phyloP scores from a whole-genome alignment of 257 asterid species.

The Solanum corneliomulleri region DNA sequence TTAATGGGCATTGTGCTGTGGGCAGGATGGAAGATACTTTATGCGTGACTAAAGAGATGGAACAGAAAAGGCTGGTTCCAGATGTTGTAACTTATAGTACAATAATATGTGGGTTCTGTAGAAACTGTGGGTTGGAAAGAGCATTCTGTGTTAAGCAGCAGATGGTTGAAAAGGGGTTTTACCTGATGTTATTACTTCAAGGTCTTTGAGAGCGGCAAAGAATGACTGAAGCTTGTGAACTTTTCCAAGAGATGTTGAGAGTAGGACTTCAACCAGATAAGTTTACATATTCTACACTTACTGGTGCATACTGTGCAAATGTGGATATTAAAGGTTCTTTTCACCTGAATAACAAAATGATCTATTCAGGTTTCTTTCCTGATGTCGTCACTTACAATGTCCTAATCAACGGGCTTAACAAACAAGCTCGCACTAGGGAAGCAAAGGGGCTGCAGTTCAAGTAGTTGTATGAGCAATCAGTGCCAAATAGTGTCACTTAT shows the following conservation, averaged over 20 bases:
- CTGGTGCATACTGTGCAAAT: conserved; percentile 58
- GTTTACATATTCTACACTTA: conserved; percentile 67
- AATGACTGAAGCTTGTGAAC: conserved; percentile 46
- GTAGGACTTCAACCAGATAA: conserved; percentile 58
- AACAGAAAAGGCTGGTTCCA: conserved; percentile 33
- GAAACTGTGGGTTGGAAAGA: conserved; percentile 40
- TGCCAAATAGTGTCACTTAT: conserved; percentile 45
- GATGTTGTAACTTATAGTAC: conserved; percentile 84
- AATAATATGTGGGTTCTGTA: conserved; percentile 49
- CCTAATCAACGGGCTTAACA: conserved; percentile 60
- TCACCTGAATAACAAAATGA: conserved; percentile 61
- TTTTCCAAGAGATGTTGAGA: conserved; percentile 60
- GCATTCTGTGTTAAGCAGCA: conserved; percentile 57
- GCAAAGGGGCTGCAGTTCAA: conserved; percentile 61
- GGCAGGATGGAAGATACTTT: conserved; percentile 53
- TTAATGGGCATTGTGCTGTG: conserved; percentile 59
- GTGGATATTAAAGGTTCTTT: conserved; percentile 53
- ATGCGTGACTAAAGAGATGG: conserved; percentile 39
- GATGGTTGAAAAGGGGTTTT: conserved; percentile 55
- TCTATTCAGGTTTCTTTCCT: conserved; percentile 51
- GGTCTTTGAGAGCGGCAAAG: conserved; percentile 62
- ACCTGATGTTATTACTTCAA: conserved; percentile 68
- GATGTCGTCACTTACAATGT: conserved; percentile 80
- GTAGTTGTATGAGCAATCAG: conserved; percentile 46
- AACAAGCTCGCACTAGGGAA: conserved; percentile 58